Percentiles rank a stretch among this genome's conserved stretches.
phyloP scores from a whole-genome alignment of 2,329 filamentous ascomycete genomes.

The Fusarium marasasianum region DNA sequence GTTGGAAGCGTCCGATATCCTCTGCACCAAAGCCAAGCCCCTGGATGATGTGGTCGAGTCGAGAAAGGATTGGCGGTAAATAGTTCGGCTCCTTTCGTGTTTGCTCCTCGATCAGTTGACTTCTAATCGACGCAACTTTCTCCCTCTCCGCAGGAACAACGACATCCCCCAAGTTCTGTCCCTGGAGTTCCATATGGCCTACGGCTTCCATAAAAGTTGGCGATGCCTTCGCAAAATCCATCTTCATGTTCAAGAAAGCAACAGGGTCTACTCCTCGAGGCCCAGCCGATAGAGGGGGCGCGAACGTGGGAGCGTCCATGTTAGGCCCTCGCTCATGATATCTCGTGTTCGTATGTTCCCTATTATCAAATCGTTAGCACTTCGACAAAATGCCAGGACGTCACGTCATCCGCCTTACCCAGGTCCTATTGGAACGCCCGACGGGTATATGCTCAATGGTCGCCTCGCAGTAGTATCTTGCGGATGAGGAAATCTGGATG shows the following conservation, averaged over 20 bases:
- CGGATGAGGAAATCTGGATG: slow-evolving; percentile 56
- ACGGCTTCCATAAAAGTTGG: slow-evolving; percentile 65
- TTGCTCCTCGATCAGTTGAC: slow-evolving; percentile 66
- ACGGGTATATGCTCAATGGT: slow-evolving; percentile 61
- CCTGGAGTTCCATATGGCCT: slow-evolving; percentile 57
- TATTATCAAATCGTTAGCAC: slow-evolving; percentile 62
- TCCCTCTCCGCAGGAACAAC: slow-evolving; percentile 62
- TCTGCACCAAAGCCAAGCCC: slow-evolving; percentile 63
- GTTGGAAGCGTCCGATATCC: slow-evolving; percentile 60
- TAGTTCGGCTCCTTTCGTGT: slow-evolving; percentile 68
- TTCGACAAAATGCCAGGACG: slow-evolving; percentile 59
- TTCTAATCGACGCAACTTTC: slow-evolving; percentile 60
- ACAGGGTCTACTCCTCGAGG: slow-evolving; percentile 59
- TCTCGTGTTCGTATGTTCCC: slow-evolving; percentile 58
- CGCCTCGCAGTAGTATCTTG: slow-evolving; percentile 59
- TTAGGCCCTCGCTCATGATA: slow-evolving; percentile 62
- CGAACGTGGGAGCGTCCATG: slow-evolving; percentile 61
- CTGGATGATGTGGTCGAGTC: slow-evolving; percentile 64
- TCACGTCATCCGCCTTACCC: slow-evolving; percentile 59
- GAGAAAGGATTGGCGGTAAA: slow-evolving; percentile 69
- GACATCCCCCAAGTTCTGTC: slow-evolving; percentile 64
- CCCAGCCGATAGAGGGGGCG: slow-evolving; percentile 54
- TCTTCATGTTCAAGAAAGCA: slow-evolving; percentile 66
- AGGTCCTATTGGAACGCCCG: slow-evolving; percentile 53
- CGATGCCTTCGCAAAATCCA: slow-evolving; percentile 68